Evolutionary conservation across 176 grass and related monocot genomes (phyloP).

Genomic region (Chloris gayana): DNA sequence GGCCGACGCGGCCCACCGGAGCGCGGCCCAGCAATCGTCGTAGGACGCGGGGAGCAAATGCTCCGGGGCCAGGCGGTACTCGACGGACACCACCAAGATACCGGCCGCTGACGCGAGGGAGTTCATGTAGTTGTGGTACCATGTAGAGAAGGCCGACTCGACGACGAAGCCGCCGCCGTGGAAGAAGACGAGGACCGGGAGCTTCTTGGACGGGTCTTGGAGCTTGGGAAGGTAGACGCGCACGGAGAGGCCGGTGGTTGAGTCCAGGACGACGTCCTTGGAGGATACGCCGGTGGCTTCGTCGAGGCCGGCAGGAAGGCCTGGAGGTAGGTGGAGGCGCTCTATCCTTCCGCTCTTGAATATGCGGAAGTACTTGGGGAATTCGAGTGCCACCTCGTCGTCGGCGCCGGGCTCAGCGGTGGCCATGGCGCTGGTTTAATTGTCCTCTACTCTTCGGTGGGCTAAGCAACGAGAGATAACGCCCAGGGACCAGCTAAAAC

Average conservation of each 20-base stretch:
- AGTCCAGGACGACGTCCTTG: constrained; percentile 71
- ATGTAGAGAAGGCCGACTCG: no score
- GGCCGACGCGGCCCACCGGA: background rate
- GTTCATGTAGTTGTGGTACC: background rate
- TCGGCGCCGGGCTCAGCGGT: constrained; percentile 9
- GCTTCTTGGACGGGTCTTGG: background rate
- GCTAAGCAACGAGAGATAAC: background rate
- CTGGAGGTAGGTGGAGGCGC: constrained; percentile 23
- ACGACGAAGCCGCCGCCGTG: no score
- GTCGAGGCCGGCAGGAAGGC: constrained; percentile 43
- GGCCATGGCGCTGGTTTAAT: background rate
- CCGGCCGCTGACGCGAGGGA: background rate
- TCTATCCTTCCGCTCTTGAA: constrained; percentile 65
- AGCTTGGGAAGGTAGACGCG: constrained; percentile 60
- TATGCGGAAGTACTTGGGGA: constrained; percentile 35
- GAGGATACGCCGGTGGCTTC: constrained; percentile 57
- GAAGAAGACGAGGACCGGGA: no score
- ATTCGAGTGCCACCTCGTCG: constrained; percentile 42
- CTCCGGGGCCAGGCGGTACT: background rate
- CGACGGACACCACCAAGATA: background rate
- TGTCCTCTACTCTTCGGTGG: background rate
- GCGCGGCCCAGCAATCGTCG: background rate
- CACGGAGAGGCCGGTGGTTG: constrained; percentile 36
- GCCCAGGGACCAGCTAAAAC: no score
- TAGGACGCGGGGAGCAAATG: background rate